Conservation (phyloP, 805 yeast species). For the Saturnispora halmiae region DNA sequence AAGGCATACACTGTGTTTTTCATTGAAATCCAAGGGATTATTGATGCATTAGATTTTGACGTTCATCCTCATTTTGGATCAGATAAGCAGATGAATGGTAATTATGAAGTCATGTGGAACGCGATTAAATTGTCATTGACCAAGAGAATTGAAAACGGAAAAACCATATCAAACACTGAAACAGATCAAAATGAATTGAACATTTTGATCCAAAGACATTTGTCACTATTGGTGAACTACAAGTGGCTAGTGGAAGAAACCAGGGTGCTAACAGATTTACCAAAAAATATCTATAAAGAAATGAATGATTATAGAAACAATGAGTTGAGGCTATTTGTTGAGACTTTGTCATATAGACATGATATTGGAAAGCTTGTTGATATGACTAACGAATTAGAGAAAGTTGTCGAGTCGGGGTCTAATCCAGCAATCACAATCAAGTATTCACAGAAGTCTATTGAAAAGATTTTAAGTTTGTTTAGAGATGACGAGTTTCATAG, state of each 20-base stretch:
- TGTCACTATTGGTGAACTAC: slow-evolving; percentile 45
- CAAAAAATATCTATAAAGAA: slow-evolving; percentile 18
- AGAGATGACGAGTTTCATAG: slow-evolving; percentile 49
- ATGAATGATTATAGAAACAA: slow-evolving; percentile 27
- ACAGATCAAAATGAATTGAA: slow-evolving; percentile 9
- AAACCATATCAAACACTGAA: slow-evolving; percentile 2
- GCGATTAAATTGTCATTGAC: slow-evolving; percentile 13
- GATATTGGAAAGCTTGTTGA: slow-evolving; percentile 59
- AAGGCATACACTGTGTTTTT: slow-evolving; percentile 41
- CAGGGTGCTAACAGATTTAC: slow-evolving; percentile 21
- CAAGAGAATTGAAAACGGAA: slow-evolving; percentile 12
- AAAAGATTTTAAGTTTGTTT: slow-evolving; percentile 46
- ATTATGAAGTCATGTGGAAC: slow-evolving; percentile 21
- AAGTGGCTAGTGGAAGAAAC: slow-evolving; percentile 41
- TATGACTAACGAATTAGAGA: slow-evolving; percentile 57
- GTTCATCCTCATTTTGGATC: slow-evolving; percentile 10
- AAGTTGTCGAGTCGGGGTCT: slow-evolving; percentile 34
- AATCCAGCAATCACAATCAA: slow-evolving; percentile 54
- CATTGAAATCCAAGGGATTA: slow-evolving; percentile 30
- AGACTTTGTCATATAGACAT: slow-evolving; percentile 36
- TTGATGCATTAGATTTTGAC: slow-evolving; percentile 12
- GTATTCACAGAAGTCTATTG: slow-evolving; percentile 50
- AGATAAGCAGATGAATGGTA: slow-evolving; percentile 15
- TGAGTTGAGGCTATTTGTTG: slow-evolving; percentile 37
- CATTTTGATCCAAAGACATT: slow-evolving; percentile 15